Evolutionary conservation across 805 yeast genomes (phyloP), one percentile per base, ranked within the genome.

Genomic region (Sungouiozyma intestinalis): DNA sequence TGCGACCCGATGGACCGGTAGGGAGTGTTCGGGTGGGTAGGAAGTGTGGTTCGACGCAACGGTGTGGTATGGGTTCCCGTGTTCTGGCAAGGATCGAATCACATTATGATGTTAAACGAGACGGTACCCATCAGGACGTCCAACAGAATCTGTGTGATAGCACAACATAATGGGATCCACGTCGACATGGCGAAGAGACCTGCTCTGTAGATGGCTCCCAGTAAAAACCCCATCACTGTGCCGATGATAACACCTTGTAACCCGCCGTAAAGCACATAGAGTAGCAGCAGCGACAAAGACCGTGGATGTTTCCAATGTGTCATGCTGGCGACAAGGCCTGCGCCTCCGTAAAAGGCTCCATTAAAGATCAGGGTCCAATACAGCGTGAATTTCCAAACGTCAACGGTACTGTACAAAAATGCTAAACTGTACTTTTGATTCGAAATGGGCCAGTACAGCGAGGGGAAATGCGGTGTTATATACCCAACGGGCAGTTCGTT

Each of bases 131-230:
- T 72, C 29, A 81, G 67, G 31, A 85, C 70, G 55, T 82, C 76
- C 59, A 74, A 83, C 35, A 86, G 55, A 4, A 84, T 69, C 50
- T 77, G 79, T 3, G 82, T 73, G 2, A 82, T 61, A 0, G 79
- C 94, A 77, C 88, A 85, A 42, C 82, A 73, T 49, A 90, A 72
- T 0, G 98, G 97, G 6, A 90, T 77, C 98, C 98, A 90, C 0
- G 97, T 85, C 11, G 94, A 81, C 94, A 92, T 85, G 17, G 82
- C 74, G 52, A 90, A 77, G 18, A 81, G 70, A 0, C 95, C 95
- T 0, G 94, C 78, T 42, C 72, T 68, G 63, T 88, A 88, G 6
- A 87, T 73, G 1, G 86, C 83, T 31, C 80, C 80, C 15, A 84
- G 57, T 48, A 92, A 57, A 11, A 87, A 66, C 0, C 96, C 97